Base-by-base conservation (phyloP, 129 eudicot species). In the Deinandra increscens region DNA sequence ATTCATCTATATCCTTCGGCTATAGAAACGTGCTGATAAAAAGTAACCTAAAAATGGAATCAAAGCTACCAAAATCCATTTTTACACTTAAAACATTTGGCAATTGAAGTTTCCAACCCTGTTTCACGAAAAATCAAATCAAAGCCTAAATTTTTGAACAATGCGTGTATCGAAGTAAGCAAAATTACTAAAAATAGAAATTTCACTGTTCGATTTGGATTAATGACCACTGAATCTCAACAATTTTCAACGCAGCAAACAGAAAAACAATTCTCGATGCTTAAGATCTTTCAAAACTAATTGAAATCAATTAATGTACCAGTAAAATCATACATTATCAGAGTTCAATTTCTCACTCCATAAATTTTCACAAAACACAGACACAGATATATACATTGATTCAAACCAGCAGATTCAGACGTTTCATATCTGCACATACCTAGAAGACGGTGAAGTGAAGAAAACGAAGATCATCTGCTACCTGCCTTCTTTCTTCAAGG, bases 161-260 rank as follows among this genome's bases (percentile, higher is more conserved):
- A 60, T 38, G 55, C n/a, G 56, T 26, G 31, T 4, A 75, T 58
- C 20, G 19, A 75, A 46, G 14, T 74, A 45, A 67, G 41, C 61
- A 60, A 69, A 33, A 38, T 36, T 69, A 49, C 71, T 64, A 74
- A 64, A 51, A 76, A 76, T 51, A 18, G 64, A 68, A 76, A 76
- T 7, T 14, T 7, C 13, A 68, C 70, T 68, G 75, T 36, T 76
- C 55, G 34, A 76, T 76, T 60, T 34, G 42, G 45, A 39, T 65
- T 7, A 64, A 15, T 44, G 64, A 53, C 36, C 39, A 55, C 66
- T 72, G 62, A 23, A 55, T 23, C 37, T 60, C 48, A 48, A 72
- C 50, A 26, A 23, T 26, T 17, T 63, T 9, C 17, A 73, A 20
- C 26, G 4, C 36, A 44, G 20, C 37, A 36, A 68, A 68, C 29